Evolutionary conservation across 2,329 filamentous ascomycete genomes (phyloP).

Genomic region (Aspergillus cejpii): DNA sequence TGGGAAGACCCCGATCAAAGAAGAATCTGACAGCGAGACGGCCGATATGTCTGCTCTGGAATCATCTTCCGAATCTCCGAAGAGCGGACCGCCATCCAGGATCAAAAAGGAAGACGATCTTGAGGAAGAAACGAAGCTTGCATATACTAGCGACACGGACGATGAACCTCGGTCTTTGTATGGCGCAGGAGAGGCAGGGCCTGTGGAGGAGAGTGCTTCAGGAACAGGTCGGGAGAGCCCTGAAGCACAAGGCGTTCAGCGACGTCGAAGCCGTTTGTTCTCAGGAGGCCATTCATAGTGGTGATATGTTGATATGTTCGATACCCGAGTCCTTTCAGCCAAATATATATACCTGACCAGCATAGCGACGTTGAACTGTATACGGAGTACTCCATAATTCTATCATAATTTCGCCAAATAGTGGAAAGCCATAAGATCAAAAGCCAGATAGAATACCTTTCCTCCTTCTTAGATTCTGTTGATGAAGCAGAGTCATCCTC

Average conservation of each 20-base stretch:
- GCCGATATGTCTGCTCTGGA: neutral
- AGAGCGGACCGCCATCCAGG: neutral
- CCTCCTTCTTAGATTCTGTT: too few relatives aligned
- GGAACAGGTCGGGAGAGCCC: slow-evolving; percentile 47
- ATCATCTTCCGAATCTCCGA: slow-evolving; percentile 4
- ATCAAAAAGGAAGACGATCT: slow-evolving; percentile 26
- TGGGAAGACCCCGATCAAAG: slow-evolving; percentile 17
- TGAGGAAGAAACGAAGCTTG: neutral
- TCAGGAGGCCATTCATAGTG: slow-evolving; percentile 13
- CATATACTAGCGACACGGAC: slow-evolving; percentile 2
- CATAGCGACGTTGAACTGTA: too few relatives aligned
- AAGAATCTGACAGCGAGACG: slow-evolving; percentile 13
- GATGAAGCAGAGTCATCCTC: neutral
- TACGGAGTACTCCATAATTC: too few relatives aligned
- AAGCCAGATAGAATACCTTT: too few relatives aligned
- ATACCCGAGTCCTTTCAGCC: slow-evolving; percentile 2
- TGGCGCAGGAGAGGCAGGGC: slow-evolving; percentile 12
- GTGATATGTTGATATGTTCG: slow-evolving; percentile 2
- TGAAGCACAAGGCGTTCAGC: slow-evolving; percentile 27
- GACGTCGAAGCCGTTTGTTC: slow-evolving; percentile 27
- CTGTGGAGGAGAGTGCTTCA: slow-evolving; percentile 44
- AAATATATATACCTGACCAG: neutral
- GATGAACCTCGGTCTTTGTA: slow-evolving; percentile 7
- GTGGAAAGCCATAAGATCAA: too few relatives aligned
- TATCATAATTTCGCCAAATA: too few relatives aligned